Base-by-base conservation (phyloP, 192 early-diverging fungal species). In the Linnemannia zychae region DNA sequence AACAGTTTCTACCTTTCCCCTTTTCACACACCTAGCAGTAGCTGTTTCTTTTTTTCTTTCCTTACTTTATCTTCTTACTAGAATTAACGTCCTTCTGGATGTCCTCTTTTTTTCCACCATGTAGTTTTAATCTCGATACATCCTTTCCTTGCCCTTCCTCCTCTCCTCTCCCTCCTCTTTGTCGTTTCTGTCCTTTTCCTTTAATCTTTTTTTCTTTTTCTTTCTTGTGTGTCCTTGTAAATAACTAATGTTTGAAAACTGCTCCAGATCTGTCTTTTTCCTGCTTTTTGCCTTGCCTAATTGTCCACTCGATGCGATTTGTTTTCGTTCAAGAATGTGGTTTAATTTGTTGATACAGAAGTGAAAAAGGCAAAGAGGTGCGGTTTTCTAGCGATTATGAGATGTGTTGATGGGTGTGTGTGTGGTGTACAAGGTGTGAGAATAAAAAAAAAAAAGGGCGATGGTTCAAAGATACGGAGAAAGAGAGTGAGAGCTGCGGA, bases 321-420 rank as follows among this genome's bases (percentile, higher is more conserved):
- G 20, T 7, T 22, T 11, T 28, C 22, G 53, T 31, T 63, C 24
- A 31, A 11, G 24, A 31, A 28, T 5, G 6, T 28, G 28, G 0
- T 33, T 63, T 63, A 24, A 57, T 28, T 57, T 63, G 57, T 63
- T 63, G 57, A 63, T 63, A 63, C 57, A 63, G 28, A 63, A 31
- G 57, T 28, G 31, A 63, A n/a, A 31, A 63, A n/a, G 13, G 9
- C 11, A 31, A 22, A 60, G 24, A 31, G 7, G 57, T 63, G 57
- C 40, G 40, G 40, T 3, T 63, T 63, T 63, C 57, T 63, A 24
- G n/a, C 57, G 57, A 63, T 28, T 63, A n/a, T n/a, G n/a, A n/a
- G n/a, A n/a, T n/a, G n/a, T n/a, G n/a, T 33, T 44, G 40, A 63
- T 63, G 28, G 3, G 0, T 57, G 52, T 22, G 57, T 57, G 53